Base-by-base conservation (phyloP, 768 basidiomycete genomes). In the Dentipellis sp. region DNA sequence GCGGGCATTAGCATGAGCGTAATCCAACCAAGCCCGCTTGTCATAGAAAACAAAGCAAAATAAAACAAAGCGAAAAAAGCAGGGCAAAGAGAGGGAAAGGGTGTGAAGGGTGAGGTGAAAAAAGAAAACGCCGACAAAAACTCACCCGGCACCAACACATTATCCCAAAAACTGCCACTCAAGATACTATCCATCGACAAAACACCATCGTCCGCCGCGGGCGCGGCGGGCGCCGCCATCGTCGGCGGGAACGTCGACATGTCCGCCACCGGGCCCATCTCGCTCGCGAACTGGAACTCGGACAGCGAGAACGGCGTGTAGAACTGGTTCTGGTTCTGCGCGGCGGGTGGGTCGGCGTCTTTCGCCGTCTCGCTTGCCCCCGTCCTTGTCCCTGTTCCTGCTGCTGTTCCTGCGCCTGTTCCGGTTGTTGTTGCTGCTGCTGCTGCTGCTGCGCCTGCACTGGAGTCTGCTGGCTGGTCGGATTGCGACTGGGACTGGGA, bases 171-270 rank as follows among this genome's bases (percentile, higher is more conserved):
- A 42, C 81, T 82, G 57, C 75, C 81, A 58, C 81, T 85, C 53
- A 93, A 73, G 45, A 92, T 84, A 63, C 82, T 85, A 63, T 92
- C 91, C 86, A 93, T 91, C 52, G 88, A 84, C 58, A 92, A 65
- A 72, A 77, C 68, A 42, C 75, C 77, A 56, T 67, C 66, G 48
- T 68, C 66, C 58, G 72, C 73, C 55, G 66, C 75, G 55, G 72
- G 73, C 38, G 67, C 49, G 54, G 76, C 74, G 55, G 72, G 55
- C 4, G 81, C 76, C 50, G 81, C 84, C 86, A 91, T 90, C 53
- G 86, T 90, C n/a, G 90, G 90, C 50, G 89, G 90, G 78, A 91
- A 91, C 54, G 83, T 89, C 49, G 85, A 80, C 63, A 91, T 83
- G 66, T 91, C 89, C 58, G 78, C 81, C 14, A 84, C 87, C 4